These are phyloP conservation scores for Guyanaporus albipodus DNA, from an alignment of 768 basidiomycete genomes.

Conservation along the genomic window DNA sequence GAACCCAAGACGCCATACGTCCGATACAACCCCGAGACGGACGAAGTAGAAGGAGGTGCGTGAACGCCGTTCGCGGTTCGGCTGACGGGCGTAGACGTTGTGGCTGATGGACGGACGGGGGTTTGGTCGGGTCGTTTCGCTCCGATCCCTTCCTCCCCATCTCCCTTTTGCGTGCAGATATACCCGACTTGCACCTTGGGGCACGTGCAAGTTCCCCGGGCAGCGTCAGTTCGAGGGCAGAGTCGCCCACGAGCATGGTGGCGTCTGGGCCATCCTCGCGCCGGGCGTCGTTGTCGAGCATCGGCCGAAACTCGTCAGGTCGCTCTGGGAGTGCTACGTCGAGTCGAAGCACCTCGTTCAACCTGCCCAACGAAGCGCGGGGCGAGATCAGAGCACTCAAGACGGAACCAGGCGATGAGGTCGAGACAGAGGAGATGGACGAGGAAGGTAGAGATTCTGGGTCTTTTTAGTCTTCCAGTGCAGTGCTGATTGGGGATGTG, in stretches of 20 bases:
- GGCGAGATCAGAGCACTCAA: slow-evolving; percentile 50
- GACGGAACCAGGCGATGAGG: slow-evolving; percentile 44
- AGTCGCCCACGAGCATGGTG: slow-evolving; percentile 59
- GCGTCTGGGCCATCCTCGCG: slow-evolving; percentile 69
- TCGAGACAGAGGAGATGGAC: slow-evolving; percentile 82
- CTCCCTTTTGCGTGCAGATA: slow-evolving; percentile 54
- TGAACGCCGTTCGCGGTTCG: slow-evolving; percentile 1
- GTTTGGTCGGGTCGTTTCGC: background rate
- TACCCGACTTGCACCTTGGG: slow-evolving; percentile 70
- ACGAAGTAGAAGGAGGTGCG: slow-evolving; percentile 79
- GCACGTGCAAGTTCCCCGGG: slow-evolving; percentile 33
- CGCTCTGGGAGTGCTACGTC: slow-evolving; percentile 61
- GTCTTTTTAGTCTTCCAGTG: background rate
- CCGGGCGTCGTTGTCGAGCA: slow-evolving; percentile 68
- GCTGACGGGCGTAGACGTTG: no score
- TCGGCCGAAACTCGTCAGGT: slow-evolving; percentile 48
- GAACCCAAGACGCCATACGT: slow-evolving; percentile 98
- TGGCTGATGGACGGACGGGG: background rate
- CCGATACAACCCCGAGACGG: slow-evolving; percentile 83
- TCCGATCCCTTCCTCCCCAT: background rate
- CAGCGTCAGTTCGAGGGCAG: slow-evolving; percentile 40
- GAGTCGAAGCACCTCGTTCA: slow-evolving; percentile 83
- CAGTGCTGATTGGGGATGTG: slow-evolving; percentile 1
- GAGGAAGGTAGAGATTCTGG: slow-evolving; percentile 64
- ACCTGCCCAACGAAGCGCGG: slow-evolving; percentile 65